Base-by-base conservation (phyloP, 202 grass and related monocot genomes). In the Cymbopogon flexuosus region DNA sequence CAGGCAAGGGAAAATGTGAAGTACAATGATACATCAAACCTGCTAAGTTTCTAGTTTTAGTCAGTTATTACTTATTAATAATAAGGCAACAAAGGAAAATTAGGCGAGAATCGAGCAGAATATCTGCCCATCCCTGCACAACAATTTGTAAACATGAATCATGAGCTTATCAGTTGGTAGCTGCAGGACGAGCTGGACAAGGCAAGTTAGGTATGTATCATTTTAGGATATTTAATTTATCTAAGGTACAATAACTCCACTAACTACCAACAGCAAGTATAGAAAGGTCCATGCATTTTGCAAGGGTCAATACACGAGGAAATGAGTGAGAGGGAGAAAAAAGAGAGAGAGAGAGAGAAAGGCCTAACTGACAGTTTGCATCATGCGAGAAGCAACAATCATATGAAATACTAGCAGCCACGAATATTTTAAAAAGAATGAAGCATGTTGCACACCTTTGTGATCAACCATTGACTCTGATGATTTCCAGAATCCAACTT, bases 401-500 rank as follows among this genome's bases (percentile, higher is more conserved):
- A 81, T 56, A 56, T 56, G 52, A 56, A 51, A 18, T 72, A 68
- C 1, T 31, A 39, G 51, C 59, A 33, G 73, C 52, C 6, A 24
- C 10, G 8, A 41, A 42, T 76, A 42, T 51, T 73, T 54, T 54
- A 54, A 54, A 72, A 63, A 88, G n/a, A n/a, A 43, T 14, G 5
- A 64, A 39, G 68, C 49, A 81, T 73, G 81, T 43, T 61, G 52
- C 76, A 18, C 86, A 89, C 90, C 90, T 81, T 77, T 83, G 63
- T 82, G 76, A 69, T 87, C 68, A 41, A 84, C 59, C 72, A 74
- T 67, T 62, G 90, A 87, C 60, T 87, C 90, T 31, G 84, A 62
- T 30, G 84, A 62, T 79, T 89, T 89, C 90, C 87, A 92, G 73
- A 92, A 87, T 29, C 90, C 84, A 62, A 88, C 65, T 71, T 83